Percentiles rank a stretch among this genome's conserved stretches.
These are phyloP conservation scores for Malassezia restricta DNA, from an alignment of 1,284 basidiomycete genomes.

Conservation along the genomic window DNA sequence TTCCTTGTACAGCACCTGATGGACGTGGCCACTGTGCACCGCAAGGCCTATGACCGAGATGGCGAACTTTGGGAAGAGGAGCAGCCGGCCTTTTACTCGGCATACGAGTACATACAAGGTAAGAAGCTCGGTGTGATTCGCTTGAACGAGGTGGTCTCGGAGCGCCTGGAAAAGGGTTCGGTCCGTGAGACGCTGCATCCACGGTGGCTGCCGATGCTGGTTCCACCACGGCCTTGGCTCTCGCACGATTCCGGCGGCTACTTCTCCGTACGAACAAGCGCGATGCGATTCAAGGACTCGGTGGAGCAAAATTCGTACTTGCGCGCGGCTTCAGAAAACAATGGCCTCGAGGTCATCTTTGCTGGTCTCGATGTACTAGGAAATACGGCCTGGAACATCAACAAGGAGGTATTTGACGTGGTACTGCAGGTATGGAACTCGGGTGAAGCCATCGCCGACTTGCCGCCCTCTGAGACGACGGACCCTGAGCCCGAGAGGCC, in stretches of 20 bases:
- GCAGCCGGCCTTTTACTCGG: constrained; percentile 83
- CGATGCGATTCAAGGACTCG: constrained; percentile 85
- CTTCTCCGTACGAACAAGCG: constrained; percentile 47
- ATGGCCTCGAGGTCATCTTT: constrained; percentile 72
- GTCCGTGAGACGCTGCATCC: constrained; percentile 72
- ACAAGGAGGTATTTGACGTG: constrained; percentile 62
- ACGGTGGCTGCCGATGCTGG: constrained; percentile 87
- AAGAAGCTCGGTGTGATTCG: constrained; percentile 81
- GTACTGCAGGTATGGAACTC: constrained; percentile 70
- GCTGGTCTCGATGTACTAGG: constrained; percentile 82
- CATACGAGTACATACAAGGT: constrained; percentile 84
- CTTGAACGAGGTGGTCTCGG: constrained; percentile 68
- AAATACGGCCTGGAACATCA: constrained; percentile 81
- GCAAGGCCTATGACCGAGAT: constrained; percentile 48
- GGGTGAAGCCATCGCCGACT: constrained; percentile 48
- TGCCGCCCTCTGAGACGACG: constrained; percentile 36
- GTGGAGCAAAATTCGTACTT: constrained; percentile 75
- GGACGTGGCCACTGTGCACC: constrained; percentile 66
- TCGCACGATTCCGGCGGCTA: constrained; percentile 72
- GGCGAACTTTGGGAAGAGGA: constrained; percentile 52
- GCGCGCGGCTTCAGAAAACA: constrained; percentile 60
- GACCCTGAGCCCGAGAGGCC: constrained; percentile 54
- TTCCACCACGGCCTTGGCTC: constrained; percentile 79
- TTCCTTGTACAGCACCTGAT: constrained; percentile 73
- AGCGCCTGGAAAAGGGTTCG: constrained; percentile 65